Conservation (phyloP, 306 rosid genomes). For the Cucurbita moschata region DNA sequence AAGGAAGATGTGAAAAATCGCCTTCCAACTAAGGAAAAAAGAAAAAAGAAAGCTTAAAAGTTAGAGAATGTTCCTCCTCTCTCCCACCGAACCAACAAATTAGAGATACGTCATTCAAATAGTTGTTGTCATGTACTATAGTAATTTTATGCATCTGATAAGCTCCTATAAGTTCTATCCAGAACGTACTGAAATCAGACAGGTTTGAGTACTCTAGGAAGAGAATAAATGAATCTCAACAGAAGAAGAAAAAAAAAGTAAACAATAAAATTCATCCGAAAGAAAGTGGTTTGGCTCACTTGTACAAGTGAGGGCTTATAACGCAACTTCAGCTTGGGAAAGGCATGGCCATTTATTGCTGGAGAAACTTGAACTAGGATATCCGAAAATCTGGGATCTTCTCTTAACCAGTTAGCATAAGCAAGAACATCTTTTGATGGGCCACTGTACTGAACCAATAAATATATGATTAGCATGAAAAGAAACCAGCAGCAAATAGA, state of each 20-base stretch:
- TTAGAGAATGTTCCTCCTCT: neutral
- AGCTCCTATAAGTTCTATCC: neutral
- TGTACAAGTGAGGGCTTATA: slow-evolving; percentile 84
- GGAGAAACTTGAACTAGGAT: slow-evolving; percentile 63
- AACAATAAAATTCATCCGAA: neutral
- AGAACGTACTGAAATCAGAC: neutral
- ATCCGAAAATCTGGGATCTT: slow-evolving; percentile 57
- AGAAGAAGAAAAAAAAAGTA: neutral
- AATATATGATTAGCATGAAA: slow-evolving; percentile 12
- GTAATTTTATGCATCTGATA: neutral
- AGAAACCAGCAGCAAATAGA: neutral
- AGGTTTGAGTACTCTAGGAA: neutral
- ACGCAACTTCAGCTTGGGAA: slow-evolving; percentile 76
- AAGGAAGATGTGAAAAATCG: slow-evolving; percentile 61
- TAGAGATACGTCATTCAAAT: neutral
- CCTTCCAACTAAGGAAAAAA: slow-evolving; percentile 46
- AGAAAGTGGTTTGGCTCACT: slow-evolving; percentile 25
- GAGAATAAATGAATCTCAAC: neutral
- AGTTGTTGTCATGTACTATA: neutral
- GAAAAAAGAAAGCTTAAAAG: neutral
- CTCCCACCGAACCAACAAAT: neutral
- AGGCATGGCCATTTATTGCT: slow-evolving; percentile 59
- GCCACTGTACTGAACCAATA: slow-evolving; percentile 72
- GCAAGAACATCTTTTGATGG: slow-evolving; percentile 63
- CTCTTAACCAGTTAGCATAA: slow-evolving; percentile 72